Percentiles rank a stretch among this genome's conserved stretches.
phyloP scores from a whole-genome alignment of 768 basidiomycete species.

The Termitomyces sp. region DNA sequence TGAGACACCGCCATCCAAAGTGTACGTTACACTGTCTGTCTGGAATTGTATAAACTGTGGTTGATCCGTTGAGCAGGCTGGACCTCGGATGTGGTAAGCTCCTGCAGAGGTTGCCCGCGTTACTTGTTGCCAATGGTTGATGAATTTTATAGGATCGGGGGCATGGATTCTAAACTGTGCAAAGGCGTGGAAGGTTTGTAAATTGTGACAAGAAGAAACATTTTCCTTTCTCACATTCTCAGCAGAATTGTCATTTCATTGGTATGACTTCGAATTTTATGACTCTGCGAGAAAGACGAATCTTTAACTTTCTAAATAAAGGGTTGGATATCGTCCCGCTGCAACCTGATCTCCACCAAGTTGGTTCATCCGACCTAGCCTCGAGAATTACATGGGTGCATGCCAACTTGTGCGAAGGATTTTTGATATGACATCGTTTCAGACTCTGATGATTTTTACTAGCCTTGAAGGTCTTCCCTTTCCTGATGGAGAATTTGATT shows the following conservation, averaged over 20 bases:
- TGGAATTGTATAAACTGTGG: background rate
- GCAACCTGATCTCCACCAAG: slow-evolving; percentile 61
- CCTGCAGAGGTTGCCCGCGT: background rate
- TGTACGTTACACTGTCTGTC: slow-evolving; percentile 33
- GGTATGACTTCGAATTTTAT: slow-evolving; percentile 31
- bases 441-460: background rate
- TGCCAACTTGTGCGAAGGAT: slow-evolving; percentile 59
- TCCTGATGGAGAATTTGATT: slow-evolving; percentile 70
- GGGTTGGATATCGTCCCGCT: slow-evolving; percentile 72
- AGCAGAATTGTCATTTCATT: slow-evolving; percentile 56
- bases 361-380: slow-evolving; percentile 55
- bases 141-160: slow-evolving; percentile 50
- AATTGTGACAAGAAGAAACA: slow-evolving; percentile 1
- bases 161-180: slow-evolving; percentile 71
- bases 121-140: background rate
- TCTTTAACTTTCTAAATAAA: slow-evolving; percentile 15
- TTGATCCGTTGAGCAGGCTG: slow-evolving; percentile 35
- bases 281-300: background rate
- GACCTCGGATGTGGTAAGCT: slow-evolving; percentile 71
- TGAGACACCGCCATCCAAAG: slow-evolving; percentile 53
- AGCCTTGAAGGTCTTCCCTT: slow-evolving; percentile 73
- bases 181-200: slow-evolving; percentile 56
- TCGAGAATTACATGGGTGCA: slow-evolving; percentile 70
- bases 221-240: background rate
- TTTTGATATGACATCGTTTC: background rate